Evolutionary conservation across 345 rosid genomes (phyloP).

Genomic region (Eucalyptus regnans): DNA sequence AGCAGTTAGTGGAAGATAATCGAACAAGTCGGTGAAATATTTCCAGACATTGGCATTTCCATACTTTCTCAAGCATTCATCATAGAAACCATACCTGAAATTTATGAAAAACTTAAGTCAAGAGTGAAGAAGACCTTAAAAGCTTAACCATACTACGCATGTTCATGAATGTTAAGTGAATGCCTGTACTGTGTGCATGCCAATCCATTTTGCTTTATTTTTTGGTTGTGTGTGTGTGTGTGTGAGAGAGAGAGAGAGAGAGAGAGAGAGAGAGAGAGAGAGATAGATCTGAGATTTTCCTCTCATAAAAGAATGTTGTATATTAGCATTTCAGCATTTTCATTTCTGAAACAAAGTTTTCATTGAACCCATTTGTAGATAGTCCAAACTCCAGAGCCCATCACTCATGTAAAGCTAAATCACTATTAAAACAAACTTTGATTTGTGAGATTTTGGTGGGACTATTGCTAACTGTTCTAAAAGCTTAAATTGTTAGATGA

Average conservation of each 20-base stretch:
- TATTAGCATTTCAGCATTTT: background rate
- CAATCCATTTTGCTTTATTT: background rate
- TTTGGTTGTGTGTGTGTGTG: background rate
- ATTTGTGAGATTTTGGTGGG: no score
- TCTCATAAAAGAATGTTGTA: background rate
- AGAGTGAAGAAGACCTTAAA: background rate
- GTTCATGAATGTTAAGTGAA: background rate
- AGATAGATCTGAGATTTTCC: background rate
- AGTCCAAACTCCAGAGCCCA: background rate
- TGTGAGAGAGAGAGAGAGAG: background rate
- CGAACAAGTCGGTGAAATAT: conserved; percentile 78
- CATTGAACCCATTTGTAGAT: background rate
- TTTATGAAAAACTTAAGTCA: background rate
- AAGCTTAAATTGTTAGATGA: no score
- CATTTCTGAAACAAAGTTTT: background rate
- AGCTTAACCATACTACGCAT: background rate
- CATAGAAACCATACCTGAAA: conserved; percentile 89
- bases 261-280: background rate
- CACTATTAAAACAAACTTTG: background rate
- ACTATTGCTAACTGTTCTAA: no score
- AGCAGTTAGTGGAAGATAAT: conserved; percentile 84
- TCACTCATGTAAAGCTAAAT: background rate
- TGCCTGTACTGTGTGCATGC: background rate
- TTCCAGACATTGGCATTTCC: conserved; percentile 98
- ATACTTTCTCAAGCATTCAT: conserved; percentile 89